Conservation (phyloP, 2,329 filamentous ascomycete genomes). For the Ceratocystis destructans region DNA sequence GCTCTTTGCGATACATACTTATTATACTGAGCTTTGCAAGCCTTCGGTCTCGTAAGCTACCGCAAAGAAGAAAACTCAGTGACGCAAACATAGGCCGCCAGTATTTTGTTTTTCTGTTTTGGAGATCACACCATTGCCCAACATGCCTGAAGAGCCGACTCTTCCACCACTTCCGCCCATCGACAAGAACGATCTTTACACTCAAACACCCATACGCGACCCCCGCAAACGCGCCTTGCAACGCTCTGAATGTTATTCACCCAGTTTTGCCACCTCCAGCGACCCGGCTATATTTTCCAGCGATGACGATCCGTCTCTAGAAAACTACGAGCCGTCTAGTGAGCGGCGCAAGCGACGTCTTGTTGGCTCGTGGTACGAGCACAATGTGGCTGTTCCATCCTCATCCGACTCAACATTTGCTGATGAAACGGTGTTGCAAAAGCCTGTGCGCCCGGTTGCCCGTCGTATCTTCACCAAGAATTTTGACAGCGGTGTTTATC, state of each 20-base stretch:
- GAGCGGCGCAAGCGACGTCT: conserved; percentile 48
- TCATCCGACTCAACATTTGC: conserved; percentile 37
- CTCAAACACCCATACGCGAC: conserved; percentile 24
- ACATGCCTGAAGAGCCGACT: conserved; percentile 31
- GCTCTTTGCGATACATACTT: conserved; percentile 2
- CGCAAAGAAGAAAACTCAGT: not conserved
- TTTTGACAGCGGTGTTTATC: conserved; percentile 55
- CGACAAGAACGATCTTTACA: conserved; percentile 20
- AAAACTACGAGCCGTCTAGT: conserved; percentile 42
- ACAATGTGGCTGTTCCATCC: conserved; percentile 31
- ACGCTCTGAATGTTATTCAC: conserved; percentile 23
- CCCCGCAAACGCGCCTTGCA: conserved; percentile 29
- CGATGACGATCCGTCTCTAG: conserved; percentile 53
- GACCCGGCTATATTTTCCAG: conserved; percentile 59
- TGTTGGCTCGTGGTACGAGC: conserved; percentile 54
- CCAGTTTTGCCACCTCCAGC: conserved; percentile 46
- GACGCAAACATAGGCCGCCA: not conserved
- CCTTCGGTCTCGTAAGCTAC: not conserved
- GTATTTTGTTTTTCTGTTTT: not conserved
- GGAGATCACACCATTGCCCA: not conserved
- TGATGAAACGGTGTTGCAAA: conserved; percentile 25
- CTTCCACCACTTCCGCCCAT: conserved; percentile 30
- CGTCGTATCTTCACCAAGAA: conserved; percentile 45
- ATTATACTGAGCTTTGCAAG: not conserved
- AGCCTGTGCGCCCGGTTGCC: conserved; percentile 27